Evolutionary conservation across 768 basidiomycete genomes (phyloP), one percentile per base, ranked within the genome.

Genomic region (Lactarius indigo): DNA sequence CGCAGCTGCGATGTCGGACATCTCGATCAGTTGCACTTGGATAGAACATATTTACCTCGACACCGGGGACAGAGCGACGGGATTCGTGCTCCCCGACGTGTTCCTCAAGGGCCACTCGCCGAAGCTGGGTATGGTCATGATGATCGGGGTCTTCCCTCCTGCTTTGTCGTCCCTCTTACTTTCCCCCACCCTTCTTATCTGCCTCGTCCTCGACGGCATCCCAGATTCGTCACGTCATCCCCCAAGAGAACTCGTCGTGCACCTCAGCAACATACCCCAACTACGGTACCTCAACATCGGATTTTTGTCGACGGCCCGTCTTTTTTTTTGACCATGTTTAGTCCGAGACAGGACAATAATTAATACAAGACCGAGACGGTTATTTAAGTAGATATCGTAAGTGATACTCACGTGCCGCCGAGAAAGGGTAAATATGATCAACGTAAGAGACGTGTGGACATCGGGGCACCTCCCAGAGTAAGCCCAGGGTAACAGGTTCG

Each of bases 171-270:
- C 61, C 26, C 50, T 62, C 17, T 52, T 62, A 3, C 47, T 54
- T 55, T 62, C 50, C 3, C 33, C 61, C 4, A 12, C 15, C 12
- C 61, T 18, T n/a, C 50, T 62, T 2, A 54, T 26, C 18, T 35
- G 18, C 5, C 50, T 62, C 10, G 61, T 41, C 26, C 61, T 62
- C 28, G 61, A 62, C 4, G 61, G 61, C 17, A 62, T 62, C 37
- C 61, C 61, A 10, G 18, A 55, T 17, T 20, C 33, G 18, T 52
- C 37, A 17, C 37, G 20, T 41, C 52, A 55, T 17, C 61, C 61
- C 10, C 61, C 61, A 30, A 50, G 37, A 20, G 37, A 5, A 50
- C 35, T 62, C 9, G 18, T 62, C 31, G 9, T 6, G 33, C 26
- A 62, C n/a, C 61, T 62, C 35, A 17, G 35, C 52, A 15, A 17